phyloP scores from a whole-genome alignment of 176 grass and related monocot species.

The Juncus effusus region DNA sequence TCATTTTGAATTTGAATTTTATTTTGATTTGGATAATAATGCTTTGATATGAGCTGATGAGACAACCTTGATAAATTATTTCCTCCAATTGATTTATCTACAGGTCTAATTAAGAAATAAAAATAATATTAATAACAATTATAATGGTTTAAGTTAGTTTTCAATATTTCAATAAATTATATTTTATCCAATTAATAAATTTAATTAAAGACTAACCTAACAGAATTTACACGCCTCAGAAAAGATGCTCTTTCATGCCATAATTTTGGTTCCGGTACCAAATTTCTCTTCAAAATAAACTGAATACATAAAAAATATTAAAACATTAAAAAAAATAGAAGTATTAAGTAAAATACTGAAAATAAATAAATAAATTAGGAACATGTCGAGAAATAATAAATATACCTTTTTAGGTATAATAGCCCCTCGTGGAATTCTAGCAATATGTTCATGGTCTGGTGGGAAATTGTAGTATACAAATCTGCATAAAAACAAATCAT shows the following conservation, averaged over 20 bases:
- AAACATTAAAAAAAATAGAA: background rate
- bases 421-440: slow-evolving; percentile 30
- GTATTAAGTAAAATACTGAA: background rate
- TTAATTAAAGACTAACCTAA: slow-evolving; percentile 20
- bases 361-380: background rate
- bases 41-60: slow-evolving; percentile 9
- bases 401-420: slow-evolving; percentile 36
- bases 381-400: background rate
- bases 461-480: slow-evolving; percentile 39
- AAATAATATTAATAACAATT: no score
- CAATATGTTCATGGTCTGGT: slow-evolving; percentile 32
- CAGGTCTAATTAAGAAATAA: slow-evolving; percentile 15
- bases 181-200: background rate
- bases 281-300: slow-evolving; percentile 20
- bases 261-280: slow-evolving; percentile 15
- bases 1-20: slow-evolving; percentile 1
- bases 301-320: slow-evolving; percentile 16
- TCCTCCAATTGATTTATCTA: slow-evolving; percentile 14
- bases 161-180: background rate
- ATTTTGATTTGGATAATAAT: slow-evolving; percentile 16
- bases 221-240: slow-evolving; percentile 1
- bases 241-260: slow-evolving; percentile 28
- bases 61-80: slow-evolving; percentile 17
- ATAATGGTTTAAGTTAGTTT: no score
- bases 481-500: slow-evolving; percentile 25